Base-by-base conservation (phyloP, 2,329 filamentous ascomycete genomes). In the Pseudopithomyces chartarum region DNA sequence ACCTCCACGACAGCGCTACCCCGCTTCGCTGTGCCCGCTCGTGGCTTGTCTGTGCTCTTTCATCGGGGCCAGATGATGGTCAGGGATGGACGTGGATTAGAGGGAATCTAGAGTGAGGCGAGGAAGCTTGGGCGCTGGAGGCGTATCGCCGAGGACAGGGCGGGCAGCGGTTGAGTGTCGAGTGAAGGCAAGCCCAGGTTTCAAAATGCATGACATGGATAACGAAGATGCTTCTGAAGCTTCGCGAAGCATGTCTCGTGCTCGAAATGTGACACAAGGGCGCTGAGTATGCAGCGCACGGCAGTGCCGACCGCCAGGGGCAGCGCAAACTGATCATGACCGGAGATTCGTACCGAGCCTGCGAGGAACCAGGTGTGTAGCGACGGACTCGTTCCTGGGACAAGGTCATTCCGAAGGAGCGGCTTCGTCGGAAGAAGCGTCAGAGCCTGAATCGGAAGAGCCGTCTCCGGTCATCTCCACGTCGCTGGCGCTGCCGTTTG, bases 401-500 rank as follows among this genome's bases (percentile, higher is more conserved):
- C 23, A n/a, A 22, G 20, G n/a, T 51, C 48, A 51, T 51, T 51
- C 38, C 38, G 48, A 51, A 43, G 48, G 38, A 51, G 38, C 22
- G 48, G 34, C 48, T 42, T 51, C 34, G 23, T 45, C 43, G 43
- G 43, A 45, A 49, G 32, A 39, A 10, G 22, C 20, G 46, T 32
- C 26, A 49, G 26, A 8, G 6, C 11, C 19, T 19, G 29, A 19
- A 17, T 36, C 50, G 29, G 29, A 50, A 5, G 50, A 40, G 15
- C 34, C 40, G 38, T 55, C 39, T 32, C 44, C 49, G 13, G 57
- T 69, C 69, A 72, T 72, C 49, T 73, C 68, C 64, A 74, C 67
- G 57, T 75, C 65, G 23, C 36, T 56, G 61, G 45, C 59, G 44
- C 53, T 49, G 47, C 65, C 67, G 57, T 71, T 73, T 36, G 59